Base-by-base conservation (phyloP, 352 stramenopile genomes). In the Globisporangium cylindrosporum region DNA sequence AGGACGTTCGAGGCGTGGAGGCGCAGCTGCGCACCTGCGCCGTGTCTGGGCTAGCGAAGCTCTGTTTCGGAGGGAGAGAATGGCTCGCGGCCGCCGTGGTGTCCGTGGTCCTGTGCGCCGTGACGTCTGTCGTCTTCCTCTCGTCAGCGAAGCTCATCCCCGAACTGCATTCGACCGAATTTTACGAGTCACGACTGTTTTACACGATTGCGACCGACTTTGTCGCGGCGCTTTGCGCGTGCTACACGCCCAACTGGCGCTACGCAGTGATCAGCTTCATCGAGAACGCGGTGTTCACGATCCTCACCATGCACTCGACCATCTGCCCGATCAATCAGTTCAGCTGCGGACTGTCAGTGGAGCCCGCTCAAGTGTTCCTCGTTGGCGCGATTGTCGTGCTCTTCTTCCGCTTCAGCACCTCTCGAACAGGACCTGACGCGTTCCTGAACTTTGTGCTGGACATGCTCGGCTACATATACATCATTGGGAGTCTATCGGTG, bases 251-350 rank as follows among this genome's bases (percentile, higher is more conserved):
- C 6, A 91, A 92, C 64, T 84, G 81, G 80, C 78, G 76, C 43
- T 91, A 87, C 75, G 82, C 84, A 8, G 66, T 86, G 32, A 83
- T 90, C 27, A 85, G 81, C 59, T 67, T 91, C 9, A 70, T 90
- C 27, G 74, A 91, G 65, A 92, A 90, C 59, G 65, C 67, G 12
- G 80, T 92, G 18, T 92, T 92, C 59, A 89, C 80, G 24, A 66
- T 93, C 32, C 64, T 89, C 54, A 91, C 82, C 1, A 77, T 91
- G 71, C 78, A 88, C 62, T 89, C 79, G 48, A 88, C 77, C 48
- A 81, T 82, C 18, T 93, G 85, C 38, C 79, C 79, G 24, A 83
- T 90, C 65, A 94, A 94, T 71, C 84, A 84, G 66, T 83, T 90
- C 59, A 77, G 71, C 27, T 93, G 85, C 62, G 84, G 79, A 15